Conservation (phyloP, 2,329 filamentous ascomycete species). For the Coniochaeta sp. region DNA sequence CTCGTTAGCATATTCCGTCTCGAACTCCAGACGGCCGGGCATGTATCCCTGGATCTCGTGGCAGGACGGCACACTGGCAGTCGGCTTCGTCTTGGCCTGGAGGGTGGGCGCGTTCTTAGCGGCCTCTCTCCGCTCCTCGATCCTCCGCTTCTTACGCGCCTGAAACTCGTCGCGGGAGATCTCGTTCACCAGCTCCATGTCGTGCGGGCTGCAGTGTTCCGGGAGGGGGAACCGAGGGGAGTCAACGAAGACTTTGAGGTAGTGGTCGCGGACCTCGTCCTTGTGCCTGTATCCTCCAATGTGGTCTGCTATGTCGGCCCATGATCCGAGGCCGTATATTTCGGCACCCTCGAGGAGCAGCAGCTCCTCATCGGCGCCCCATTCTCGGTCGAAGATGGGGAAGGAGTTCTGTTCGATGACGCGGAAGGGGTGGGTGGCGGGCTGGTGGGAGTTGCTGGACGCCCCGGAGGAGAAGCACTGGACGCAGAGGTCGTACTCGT, state of each 20-base stretch:
- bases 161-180: conserved; percentile 92
- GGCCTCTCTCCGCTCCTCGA: conserved; percentile 83
- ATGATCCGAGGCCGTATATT: conserved; percentile 92
- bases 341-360: conserved; percentile 88
- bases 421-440: conserved; percentile 76
- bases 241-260: conserved; percentile 79
- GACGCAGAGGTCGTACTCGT: conserved; percentile 95
- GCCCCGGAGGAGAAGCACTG: conserved; percentile 85
- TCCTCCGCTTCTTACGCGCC: conserved; percentile 81
- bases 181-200: conserved; percentile 69
- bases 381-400: conserved; percentile 88
- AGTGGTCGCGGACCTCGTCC: conserved; percentile 93
- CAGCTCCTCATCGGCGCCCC: conserved; percentile 97
- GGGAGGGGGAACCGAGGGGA: conserved; percentile 81
- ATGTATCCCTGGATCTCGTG: conserved; percentile 99
- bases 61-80: conserved; percentile 88
- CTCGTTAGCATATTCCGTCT: conserved; percentile 96
- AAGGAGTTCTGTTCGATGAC: conserved; percentile 99
- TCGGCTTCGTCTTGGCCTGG: conserved; percentile 91
- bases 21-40: conserved; percentile 94
- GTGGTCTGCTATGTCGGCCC: conserved; percentile 96
- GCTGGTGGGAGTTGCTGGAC: conserved; percentile 76
- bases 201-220: conserved; percentile 73
- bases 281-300: conserved; percentile 93
- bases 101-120: conserved; percentile 77